Percentiles rank a stretch among this genome's conserved stretches.
Conservation (phyloP, 2,329 filamentous ascomycete genomes). For the Claviceps pazoutovae region DNA sequence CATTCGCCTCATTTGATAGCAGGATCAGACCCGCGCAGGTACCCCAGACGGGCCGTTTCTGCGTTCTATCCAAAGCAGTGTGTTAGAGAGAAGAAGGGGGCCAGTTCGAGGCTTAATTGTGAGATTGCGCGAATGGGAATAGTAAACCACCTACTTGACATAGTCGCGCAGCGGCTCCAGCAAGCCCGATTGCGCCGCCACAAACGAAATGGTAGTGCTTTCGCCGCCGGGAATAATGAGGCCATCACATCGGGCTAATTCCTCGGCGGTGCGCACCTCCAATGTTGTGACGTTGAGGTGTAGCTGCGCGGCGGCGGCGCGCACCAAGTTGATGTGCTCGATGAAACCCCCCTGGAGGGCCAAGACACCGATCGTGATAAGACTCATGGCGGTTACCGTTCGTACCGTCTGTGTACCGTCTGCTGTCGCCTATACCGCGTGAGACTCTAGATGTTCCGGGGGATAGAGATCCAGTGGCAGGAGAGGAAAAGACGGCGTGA, state of each 20-base stretch:
- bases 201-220: conserved; percentile 82
- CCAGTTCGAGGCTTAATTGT: background rate
- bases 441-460: too few species aligned
- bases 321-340: conserved; percentile 71
- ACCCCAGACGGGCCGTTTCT: conserved; percentile 79
- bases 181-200: conserved; percentile 67
- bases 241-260: conserved; percentile 63
- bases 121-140: background rate
- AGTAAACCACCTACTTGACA: conserved; percentile 50
- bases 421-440: too few species aligned
- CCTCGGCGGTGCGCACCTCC: conserved; percentile 62
- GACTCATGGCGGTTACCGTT: background rate
- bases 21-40: conserved; percentile 92
- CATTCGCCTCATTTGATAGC: conserved; percentile 74
- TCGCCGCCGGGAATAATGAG: conserved; percentile 89
- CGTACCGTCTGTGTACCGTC: too few species aligned
- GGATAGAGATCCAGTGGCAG: background rate
- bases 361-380: conserved; percentile 45
- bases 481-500: background rate
- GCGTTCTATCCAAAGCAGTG: conserved; percentile 33
- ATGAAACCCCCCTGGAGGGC: conserved; percentile 86
- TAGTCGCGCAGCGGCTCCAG: conserved; percentile 77
- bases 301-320: conserved; percentile 47
- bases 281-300: conserved; percentile 44
- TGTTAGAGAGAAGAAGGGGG: background rate